phyloP scores from a whole-genome alignment of 352 stramenopile species.

The Globisporangium megalacanthum region DNA sequence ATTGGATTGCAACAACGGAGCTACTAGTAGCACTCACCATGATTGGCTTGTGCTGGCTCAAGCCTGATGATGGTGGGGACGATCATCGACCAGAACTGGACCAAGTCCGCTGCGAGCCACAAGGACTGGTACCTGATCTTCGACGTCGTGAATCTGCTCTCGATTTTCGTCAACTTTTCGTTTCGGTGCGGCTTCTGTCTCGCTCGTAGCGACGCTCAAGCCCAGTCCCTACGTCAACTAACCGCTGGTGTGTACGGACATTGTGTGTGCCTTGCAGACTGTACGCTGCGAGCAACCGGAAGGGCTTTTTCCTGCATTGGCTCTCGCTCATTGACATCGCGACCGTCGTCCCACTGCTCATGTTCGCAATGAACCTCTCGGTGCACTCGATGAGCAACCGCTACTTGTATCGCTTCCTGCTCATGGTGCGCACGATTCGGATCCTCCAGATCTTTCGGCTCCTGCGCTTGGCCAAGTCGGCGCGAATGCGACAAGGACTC shows the following conservation, averaged over 20 bases:
- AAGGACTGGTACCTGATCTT: slow-evolving; percentile 28
- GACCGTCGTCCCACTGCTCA: slow-evolving; percentile 39
- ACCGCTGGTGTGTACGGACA: neutral
- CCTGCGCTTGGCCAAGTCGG: slow-evolving; percentile 45
- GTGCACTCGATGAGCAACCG: slow-evolving; percentile 17
- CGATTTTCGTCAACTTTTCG: slow-evolving; percentile 36
- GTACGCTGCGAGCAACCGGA: slow-evolving; percentile 60
- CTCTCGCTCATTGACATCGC: slow-evolving; percentile 54
- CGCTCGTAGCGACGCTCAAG: neutral
- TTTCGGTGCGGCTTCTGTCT: slow-evolving; percentile 23
- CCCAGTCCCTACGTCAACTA: neutral
- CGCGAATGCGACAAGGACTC: slow-evolving; percentile 45
- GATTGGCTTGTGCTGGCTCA: neutral
- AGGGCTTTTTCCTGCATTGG: slow-evolving; percentile 49
- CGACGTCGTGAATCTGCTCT: slow-evolving; percentile 43
- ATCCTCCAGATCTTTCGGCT: slow-evolving; percentile 64
- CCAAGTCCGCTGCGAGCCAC: slow-evolving; percentile 24
- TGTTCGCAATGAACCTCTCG: slow-evolving; percentile 27
- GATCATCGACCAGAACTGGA: slow-evolving; percentile 67
- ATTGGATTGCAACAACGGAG: too few species aligned
- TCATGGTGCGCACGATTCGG: slow-evolving; percentile 55
- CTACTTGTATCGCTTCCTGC: slow-evolving; percentile 51
- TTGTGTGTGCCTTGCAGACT: slow-evolving; percentile 21
- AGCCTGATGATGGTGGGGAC: slow-evolving; percentile 52
- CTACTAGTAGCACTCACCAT: too few species aligned